Evolutionary conservation across 805 yeast genomes (phyloP).

Genomic region (Candida alai): DNA sequence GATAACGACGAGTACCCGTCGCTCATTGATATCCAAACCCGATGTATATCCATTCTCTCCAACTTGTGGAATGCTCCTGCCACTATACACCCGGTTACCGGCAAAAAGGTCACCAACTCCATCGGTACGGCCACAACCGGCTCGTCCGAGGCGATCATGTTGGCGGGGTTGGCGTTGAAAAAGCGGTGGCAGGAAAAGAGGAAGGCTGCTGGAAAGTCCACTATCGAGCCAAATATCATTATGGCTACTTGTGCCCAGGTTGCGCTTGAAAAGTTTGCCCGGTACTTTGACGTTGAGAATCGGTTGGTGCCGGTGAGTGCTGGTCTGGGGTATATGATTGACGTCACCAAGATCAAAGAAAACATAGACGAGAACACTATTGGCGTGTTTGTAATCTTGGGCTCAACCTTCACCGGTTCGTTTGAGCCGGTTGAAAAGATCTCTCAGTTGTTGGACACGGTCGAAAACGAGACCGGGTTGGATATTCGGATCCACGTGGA

Average conservation of each 20-base stretch:
- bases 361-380: slow-evolving; percentile 86
- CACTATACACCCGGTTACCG: slow-evolving; percentile 17
- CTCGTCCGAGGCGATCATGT: slow-evolving; percentile 89
- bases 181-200: slow-evolving; percentile 78
- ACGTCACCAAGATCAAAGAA: slow-evolving; percentile 54
- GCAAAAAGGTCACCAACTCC: slow-evolving; percentile 35
- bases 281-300: slow-evolving; percentile 89
- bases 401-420: slow-evolving; percentile 92
- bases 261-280: slow-evolving; percentile 89
- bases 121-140: slow-evolving; percentile 93
- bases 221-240: slow-evolving; percentile 71
- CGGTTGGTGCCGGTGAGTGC: slow-evolving; percentile 65
- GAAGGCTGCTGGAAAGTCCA: slow-evolving; percentile 54
- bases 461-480: slow-evolving; percentile 61
- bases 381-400: slow-evolving; percentile 83
- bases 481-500: slow-evolving; percentile 86
- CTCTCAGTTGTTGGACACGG: slow-evolving; percentile 60
- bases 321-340: slow-evolving; percentile 61
- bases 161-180: slow-evolving; percentile 91
- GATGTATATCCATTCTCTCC: slow-evolving; percentile 78
- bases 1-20: slow-evolving; percentile 94
- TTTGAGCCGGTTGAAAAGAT: slow-evolving; percentile 73
- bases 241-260: slow-evolving; percentile 95
- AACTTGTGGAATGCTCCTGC: slow-evolving; percentile 76
- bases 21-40: slow-evolving; percentile 68